Conservation (phyloP, 1,284 basidiomycete genomes). For the Microbotryum intermedium region DNA sequence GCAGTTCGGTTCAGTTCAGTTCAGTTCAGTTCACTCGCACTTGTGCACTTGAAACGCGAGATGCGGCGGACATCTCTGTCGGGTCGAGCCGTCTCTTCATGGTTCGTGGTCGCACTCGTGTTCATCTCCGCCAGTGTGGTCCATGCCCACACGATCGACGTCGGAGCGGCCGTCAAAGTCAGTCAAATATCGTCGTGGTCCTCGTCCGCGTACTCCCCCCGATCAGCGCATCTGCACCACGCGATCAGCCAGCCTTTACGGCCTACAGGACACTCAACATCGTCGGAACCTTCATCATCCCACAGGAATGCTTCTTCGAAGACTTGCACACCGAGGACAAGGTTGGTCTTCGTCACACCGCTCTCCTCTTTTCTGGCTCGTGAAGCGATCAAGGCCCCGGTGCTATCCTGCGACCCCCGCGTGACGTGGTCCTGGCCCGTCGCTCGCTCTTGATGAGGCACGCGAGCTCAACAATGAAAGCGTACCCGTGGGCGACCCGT, state of each 20-base stretch:
- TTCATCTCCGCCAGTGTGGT: not conserved
- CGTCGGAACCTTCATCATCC: slow-evolving; percentile 57
- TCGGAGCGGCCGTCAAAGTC: slow-evolving; percentile 9
- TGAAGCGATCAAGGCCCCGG: not conserved
- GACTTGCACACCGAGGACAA: slow-evolving; percentile 91
- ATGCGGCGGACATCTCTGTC: no score
- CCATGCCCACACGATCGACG: slow-evolving; percentile 29
- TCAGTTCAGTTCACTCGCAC: no score
- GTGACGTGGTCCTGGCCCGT: no score
- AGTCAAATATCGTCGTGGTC: not conserved
- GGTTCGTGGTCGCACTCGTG: no score
- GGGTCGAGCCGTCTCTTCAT: no score
- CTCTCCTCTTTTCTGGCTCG: not conserved
- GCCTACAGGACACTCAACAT: slow-evolving; percentile 36
- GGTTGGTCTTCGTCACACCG: slow-evolving; percentile 44
- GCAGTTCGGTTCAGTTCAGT: no score
- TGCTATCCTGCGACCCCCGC: not conserved
- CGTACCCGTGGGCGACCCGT: no score
- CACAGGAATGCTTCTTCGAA: slow-evolving; percentile 97
- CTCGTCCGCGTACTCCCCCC: not conserved
- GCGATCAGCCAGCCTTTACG: no score
- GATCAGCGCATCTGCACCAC: no score
- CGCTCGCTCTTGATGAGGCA: no score
- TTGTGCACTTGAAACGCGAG: no score
- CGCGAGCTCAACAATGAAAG: no score